A percentile compares a stretch with the other conserved stretches of the same genome.
phyloP scores from a whole-genome alignment of 345 rosid species.

The Leavenworthia alabamica region DNA sequence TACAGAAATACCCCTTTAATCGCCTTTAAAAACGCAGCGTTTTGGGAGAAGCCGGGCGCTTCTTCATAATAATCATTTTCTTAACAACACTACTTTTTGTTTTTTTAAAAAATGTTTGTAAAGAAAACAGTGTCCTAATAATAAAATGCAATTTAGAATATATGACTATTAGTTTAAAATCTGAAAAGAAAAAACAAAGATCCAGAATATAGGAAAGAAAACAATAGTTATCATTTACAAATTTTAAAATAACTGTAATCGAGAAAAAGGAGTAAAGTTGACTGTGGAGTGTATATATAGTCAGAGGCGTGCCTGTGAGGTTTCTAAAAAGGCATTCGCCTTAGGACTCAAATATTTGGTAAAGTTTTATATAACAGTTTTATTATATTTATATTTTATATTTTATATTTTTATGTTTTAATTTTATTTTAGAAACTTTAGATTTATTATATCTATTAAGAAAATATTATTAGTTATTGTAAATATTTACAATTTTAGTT shows the following conservation, averaged over 20 bases:
- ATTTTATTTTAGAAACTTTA: too few species aligned
- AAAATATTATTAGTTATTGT: too few species aligned
- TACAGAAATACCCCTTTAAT: background rate
- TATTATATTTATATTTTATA: too few species aligned
- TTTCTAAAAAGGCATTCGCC: too few species aligned
- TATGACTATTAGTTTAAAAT: background rate
- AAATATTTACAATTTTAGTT: too few species aligned
- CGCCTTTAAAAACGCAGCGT: background rate
- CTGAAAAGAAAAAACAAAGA: background rate
- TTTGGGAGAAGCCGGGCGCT: background rate
- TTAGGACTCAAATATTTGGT: too few species aligned
- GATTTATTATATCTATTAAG: too few species aligned
- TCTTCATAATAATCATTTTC: background rate
- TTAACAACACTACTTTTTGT: background rate
- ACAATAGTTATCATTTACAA: background rate
- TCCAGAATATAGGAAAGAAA: background rate
- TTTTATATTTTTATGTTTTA: too few species aligned
- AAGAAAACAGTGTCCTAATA: background rate
- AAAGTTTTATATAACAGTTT: too few species aligned
- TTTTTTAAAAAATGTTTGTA: background rate
- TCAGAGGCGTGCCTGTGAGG: too few species aligned
- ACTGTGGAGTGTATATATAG: too few species aligned
- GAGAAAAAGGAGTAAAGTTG: background rate
- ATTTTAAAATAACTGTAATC: background rate
- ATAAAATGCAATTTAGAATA: background rate